phyloP scores from a whole-genome alignment of 2,329 filamentous ascomycete genomes.

The Fonsecaea erecta region DNA sequence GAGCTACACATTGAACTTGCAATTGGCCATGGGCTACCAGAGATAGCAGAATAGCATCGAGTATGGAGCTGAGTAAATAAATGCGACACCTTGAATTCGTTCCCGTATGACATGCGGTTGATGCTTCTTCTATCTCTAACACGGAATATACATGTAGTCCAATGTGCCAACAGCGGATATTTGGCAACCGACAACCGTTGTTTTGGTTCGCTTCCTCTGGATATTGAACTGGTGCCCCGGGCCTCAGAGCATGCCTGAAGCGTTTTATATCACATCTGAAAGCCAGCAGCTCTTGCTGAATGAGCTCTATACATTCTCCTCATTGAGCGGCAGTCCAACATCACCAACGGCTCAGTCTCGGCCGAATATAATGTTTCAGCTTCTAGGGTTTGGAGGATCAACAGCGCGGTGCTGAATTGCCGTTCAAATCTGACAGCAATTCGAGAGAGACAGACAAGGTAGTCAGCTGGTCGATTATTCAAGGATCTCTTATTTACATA shows the following conservation, averaged over 20 bases:
- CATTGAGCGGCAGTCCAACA: too few relatives aligned
- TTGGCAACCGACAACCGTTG: too few relatives aligned
- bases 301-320: too few relatives aligned
- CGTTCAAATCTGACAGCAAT: not conserved
- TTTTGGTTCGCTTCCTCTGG: not conserved
- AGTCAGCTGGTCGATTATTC: not conserved
- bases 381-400: too few relatives aligned
- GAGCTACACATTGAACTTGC: not conserved
- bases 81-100: not conserved
- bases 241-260: not conserved
- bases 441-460: not conserved
- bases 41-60: not conserved
- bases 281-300: too few relatives aligned
- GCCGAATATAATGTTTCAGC: too few relatives aligned
- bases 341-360: too few relatives aligned
- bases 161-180: not conserved
- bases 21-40: not conserved
- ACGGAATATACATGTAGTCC: not conserved
- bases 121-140: not conserved
- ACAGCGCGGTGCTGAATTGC: too few relatives aligned
- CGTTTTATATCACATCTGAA: too few relatives aligned
- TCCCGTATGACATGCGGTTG: not conserved
- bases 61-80: not conserved
- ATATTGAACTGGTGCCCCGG: not conserved
- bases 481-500: not conserved